phyloP scores from a whole-genome alignment of 306 rosid species.

The Vigna reflexopilosa region DNA sequence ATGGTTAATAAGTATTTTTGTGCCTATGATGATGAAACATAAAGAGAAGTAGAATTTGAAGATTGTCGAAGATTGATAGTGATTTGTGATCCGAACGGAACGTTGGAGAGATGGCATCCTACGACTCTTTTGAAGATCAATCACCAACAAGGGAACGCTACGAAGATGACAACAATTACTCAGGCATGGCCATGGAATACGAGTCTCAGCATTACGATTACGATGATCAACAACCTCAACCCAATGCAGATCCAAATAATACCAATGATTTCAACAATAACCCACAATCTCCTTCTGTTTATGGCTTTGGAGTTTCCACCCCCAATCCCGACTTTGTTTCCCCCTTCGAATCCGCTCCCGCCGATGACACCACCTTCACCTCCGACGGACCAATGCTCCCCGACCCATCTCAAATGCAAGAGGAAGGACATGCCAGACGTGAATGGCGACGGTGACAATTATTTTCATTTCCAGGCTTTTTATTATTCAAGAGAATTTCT shows the following conservation, averaged over 20 bases:
- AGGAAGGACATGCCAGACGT: slow-evolving; percentile 79
- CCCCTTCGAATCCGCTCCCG: slow-evolving; percentile 53
- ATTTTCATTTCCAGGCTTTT: background rate
- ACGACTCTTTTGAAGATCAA: slow-evolving; percentile 57
- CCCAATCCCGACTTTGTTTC: slow-evolving; percentile 57
- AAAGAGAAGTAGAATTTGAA: background rate
- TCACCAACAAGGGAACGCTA: slow-evolving; percentile 19
- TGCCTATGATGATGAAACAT: background rate
- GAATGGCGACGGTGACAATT: slow-evolving; percentile 87
- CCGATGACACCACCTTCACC: slow-evolving; percentile 48
- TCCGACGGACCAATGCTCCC: slow-evolving; percentile 74
- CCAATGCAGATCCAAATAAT: slow-evolving; percentile 3
- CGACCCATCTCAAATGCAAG: slow-evolving; percentile 69
- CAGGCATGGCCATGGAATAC: slow-evolving; percentile 33
- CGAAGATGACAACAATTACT: slow-evolving; percentile 55
- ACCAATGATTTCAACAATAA: background rate
- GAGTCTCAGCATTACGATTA: slow-evolving; percentile 44
- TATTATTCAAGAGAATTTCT: background rate
- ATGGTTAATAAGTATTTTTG: background rate
- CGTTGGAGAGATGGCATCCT: slow-evolving; percentile 60
- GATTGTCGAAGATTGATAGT: background rate
- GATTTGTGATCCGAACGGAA: slow-evolving; percentile 16
- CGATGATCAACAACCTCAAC: slow-evolving; percentile 36
- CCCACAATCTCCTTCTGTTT: slow-evolving; percentile 47
- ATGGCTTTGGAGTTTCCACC: slow-evolving; percentile 58